Evolutionary conservation across 106 monocot species (phyloP), one percentile per base, ranked within the genome.

Genomic region (Triglochin maritima): DNA sequence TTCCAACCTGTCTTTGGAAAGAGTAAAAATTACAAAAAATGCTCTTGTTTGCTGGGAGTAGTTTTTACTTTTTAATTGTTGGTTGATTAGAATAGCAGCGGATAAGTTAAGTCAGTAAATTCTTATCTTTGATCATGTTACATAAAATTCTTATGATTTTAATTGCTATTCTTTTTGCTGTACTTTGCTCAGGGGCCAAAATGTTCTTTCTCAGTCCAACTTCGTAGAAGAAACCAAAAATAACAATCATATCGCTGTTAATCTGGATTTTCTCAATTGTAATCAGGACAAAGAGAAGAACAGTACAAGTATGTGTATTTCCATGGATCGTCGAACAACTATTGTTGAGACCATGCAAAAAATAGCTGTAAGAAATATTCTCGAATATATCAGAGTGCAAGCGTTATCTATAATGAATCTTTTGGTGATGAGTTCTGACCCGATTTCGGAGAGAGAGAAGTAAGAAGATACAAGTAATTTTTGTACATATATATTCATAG

Each of bases 101-200:
- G 29, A 29, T 29, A 29, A 29, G 29, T 29, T 29, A 29, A 29
- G 29, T 29, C 29, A 29, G 29, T 29, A 29, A 29, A 29, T 29
- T 29, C 29, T 29, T 11, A 52, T 52, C 52, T 52, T 52, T 52
- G 52, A 8, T 11, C 52, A 52, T 8, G 7, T 52, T 52, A 29
- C 29, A 29, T 29, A 29, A 29, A 29, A 29, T 29, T 29, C 52
- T 52, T 52, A 52, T 52, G 2, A 52, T 52, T 11, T 52, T 7
- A 52, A 52, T 8, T 52, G 52, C 7, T 52, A n/a, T n/a, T 52
- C 9, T 56, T 56, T 68, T 12, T 44, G 56, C 44, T 68, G 56
- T 68, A 57, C 68, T 68, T 44, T 67, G 67, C 68, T 56, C 68
- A 68, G 68, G 68, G 56, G 54, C 13, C 51, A 29, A 29, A 29